Base-by-base conservation (phyloP, 495 filamentous ascomycete genomes). In the Stereocaulon alpinum region DNA sequence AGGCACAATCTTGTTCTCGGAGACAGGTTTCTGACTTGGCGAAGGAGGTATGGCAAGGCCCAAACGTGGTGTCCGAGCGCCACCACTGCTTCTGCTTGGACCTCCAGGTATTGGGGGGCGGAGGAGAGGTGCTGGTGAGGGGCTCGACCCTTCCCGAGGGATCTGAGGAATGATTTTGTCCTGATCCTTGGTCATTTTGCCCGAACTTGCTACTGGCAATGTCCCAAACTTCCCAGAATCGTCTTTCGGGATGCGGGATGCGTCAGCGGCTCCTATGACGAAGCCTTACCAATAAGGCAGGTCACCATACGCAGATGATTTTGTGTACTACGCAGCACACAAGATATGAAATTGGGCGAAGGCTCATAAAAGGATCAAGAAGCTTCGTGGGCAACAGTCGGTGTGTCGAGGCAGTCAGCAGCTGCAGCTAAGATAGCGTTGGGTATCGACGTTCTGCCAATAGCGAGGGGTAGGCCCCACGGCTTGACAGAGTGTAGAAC, bases 31-130 rank as follows among this genome's bases (percentile, higher is more conserved):
- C 57, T 75, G 82, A 73, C 80, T 90, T 48, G 89, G 85, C 27
- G 89, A 92, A 2, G 86, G 85, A 34, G 91, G 91, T 37, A 96
- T 96, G 22, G 89, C 87, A 51, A 96, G 79, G 34, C 89, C 91
- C 51, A 96, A 77, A 65, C 89, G 85, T 22, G 91, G 91, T 44
- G 85, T 76, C 68, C 87, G 78, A 27, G 79, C 73, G 57, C 80
- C 82, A 64, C 78, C 73, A 56, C 79, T 80, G 59, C 73, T 76
- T 70, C 86, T 84, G 27, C 48, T 63, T 65, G 49, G 10, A 0
- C 49, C 77, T 78, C 89, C 88, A 30, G 86, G 86, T 58, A 94
- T 84, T 58, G 89, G 87, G 42, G 91, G 89, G 47, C 90, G 87
- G 40, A 92, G 82, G 54, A 95, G 81, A 52, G 91, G 89, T 44